These are phyloP conservation scores for Ceriops zippeliana DNA, from an alignment of 345 rosid genomes.

Conservation along the genomic window DNA sequence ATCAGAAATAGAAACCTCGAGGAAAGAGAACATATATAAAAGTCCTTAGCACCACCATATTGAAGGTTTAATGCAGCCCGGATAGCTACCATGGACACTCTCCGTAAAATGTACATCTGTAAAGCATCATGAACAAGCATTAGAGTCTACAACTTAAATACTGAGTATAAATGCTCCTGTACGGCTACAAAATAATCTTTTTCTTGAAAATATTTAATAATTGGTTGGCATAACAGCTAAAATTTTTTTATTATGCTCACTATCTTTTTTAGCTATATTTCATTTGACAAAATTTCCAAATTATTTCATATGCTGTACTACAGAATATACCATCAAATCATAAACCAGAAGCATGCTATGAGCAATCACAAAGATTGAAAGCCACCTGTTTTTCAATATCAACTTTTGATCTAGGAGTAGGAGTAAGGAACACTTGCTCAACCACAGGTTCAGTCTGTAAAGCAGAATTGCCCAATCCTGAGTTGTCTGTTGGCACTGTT, in stretches of 20 bases:
- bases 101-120: conserved; percentile 93
- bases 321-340: too few species aligned
- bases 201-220: too few species aligned
- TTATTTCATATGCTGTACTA: too few species aligned
- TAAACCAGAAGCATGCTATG: too few species aligned
- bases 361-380: neutral
- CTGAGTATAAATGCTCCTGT: neutral
- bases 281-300: too few species aligned
- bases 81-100: conserved; percentile 95
- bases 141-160: neutral
- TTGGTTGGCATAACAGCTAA: too few species aligned
- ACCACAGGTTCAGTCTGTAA: conserved; percentile 85
- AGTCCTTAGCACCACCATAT: conserved; percentile 79
- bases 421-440: conserved; percentile 91
- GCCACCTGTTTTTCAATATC: conserved; percentile 91
- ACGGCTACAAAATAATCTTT: too few species aligned
- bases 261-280: too few species aligned
- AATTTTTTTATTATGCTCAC: too few species aligned
- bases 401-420: conserved; percentile 58
- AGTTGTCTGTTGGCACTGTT: conserved; percentile 77
- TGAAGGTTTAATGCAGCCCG: conserved; percentile 87
- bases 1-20: conserved; percentile 56
- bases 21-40: conserved; percentile 96
- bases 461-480: conserved; percentile 80
- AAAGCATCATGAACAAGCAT: conserved; percentile 14